Base-by-base conservation (phyloP, 176 grass and related monocot genomes). In the Hordeum marinum region DNA sequence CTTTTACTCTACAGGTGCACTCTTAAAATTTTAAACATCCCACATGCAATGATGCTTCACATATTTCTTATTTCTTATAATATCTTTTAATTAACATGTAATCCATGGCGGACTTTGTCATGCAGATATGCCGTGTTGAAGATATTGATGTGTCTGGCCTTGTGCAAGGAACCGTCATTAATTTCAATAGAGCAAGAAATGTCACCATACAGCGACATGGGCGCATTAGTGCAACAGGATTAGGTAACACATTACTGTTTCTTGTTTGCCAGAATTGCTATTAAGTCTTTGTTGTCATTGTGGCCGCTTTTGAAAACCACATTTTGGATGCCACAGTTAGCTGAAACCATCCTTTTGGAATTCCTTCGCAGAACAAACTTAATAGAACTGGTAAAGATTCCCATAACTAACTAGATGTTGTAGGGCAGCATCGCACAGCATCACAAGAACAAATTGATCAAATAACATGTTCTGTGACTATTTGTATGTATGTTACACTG, bases 91-190 rank as follows among this genome's bases (percentile, higher is more conserved):
- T 77, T 89, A 50, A 80, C 36, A 72, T 85, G 72, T 87, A 75
- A 81, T 20, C 36, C 15, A 54, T 67, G 68, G 50, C 11, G 45
- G 25, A 6, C 77, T 64, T 77, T 83, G 32, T 34, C 76, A 83
- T 90, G 74, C 87, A 98, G 96, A 92, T 98, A 80, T 98, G 96
- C 67, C 93, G 96, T 25, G 96, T 98, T 89, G 96, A 98, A 95
- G 96, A 98, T 89, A 95, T 98, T 82, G 91, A 92, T 84, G 86
- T 98, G 70, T 89, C 80, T 31, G 96, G 96, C 23, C 93, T 98
- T 92, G 84, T 98, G 63, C 89, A 98, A 88, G 96, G 96, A 90
- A 90, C 91, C 78, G 96, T 98, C 11, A 85, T 98, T 78, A 92
- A 98, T 94, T 98, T 98, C 58, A 94, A 92, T 20, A 86, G 89